These are phyloP conservation scores for Malus sieversii DNA, from an alignment of 306 rosid species.

Conservation along the genomic window DNA sequence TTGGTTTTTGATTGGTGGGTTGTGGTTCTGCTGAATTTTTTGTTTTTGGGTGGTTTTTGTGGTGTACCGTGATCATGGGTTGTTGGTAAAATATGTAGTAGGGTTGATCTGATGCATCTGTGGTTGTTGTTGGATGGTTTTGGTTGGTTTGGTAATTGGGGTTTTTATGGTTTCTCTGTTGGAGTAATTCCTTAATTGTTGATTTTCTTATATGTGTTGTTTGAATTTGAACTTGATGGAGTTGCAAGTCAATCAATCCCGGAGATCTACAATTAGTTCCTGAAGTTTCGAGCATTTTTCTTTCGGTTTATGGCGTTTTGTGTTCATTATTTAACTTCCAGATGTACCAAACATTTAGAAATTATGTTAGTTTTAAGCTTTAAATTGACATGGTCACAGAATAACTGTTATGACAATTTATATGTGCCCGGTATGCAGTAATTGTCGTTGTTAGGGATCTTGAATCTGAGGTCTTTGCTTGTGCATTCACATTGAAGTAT, in stretches of 20 bases:
- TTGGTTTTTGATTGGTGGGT: slow-evolving; percentile 5
- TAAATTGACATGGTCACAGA: slow-evolving; percentile 9
- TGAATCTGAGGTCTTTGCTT: slow-evolving; percentile 3
- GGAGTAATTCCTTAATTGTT: slow-evolving; percentile 2
- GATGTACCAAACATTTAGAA: slow-evolving; percentile 4
- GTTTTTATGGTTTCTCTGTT: slow-evolving; percentile 12
- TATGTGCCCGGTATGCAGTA: not conserved
- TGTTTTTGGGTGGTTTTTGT: not conserved
- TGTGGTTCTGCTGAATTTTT: slow-evolving; percentile 38
- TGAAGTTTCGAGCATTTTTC: slow-evolving; percentile 8
- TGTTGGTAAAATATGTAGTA: slow-evolving; percentile 15
- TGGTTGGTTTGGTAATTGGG: slow-evolving; percentile 14
- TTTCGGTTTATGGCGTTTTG: slow-evolving; percentile 20
- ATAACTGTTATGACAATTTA: not conserved
- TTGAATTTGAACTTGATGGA: slow-evolving; percentile 21
- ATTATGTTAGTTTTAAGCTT: slow-evolving; percentile 18
- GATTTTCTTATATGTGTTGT: not conserved
- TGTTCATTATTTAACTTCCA: slow-evolving; percentile 1
- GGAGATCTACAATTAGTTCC: slow-evolving; percentile 39
- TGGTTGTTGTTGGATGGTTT: slow-evolving; percentile 14
- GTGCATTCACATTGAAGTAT: slow-evolving; percentile 2
- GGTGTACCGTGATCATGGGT: slow-evolving; percentile 11
- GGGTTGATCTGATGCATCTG: slow-evolving; percentile 56
- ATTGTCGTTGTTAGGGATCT: slow-evolving; percentile 9
- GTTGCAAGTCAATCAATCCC: slow-evolving; percentile 11